A percentile compares a stretch with the other conserved stretches of the same genome.
Conservation (phyloP, 176 grass and related monocot species). For the Phoenix roebelenii region DNA sequence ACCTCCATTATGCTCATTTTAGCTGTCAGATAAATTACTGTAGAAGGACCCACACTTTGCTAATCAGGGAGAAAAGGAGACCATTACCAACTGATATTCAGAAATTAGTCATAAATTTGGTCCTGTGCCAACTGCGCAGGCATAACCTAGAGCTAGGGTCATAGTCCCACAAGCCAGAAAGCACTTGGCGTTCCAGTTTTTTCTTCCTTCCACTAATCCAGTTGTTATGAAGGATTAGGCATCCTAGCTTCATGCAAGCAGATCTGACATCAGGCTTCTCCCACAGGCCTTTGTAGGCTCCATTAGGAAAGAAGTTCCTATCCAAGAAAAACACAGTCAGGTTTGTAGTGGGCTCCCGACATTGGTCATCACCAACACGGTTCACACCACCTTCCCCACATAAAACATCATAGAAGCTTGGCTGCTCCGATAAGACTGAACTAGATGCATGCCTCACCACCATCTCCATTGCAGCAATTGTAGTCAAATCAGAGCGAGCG, state of each 20-base stretch:
- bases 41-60: no score
- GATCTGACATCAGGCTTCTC: conserved; percentile 29
- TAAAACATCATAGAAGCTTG: conserved; percentile 81
- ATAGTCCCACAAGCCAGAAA: conserved; percentile 66
- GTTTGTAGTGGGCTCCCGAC: conserved; percentile 48
- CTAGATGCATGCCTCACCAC: conserved; percentile 54
- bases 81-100: no score
- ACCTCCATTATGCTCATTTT: no score
- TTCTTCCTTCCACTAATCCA: conserved; percentile 67
- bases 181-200: conserved; percentile 54
- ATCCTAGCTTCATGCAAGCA: conserved; percentile 39
- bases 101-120: no score
- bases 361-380: conserved; percentile 33
- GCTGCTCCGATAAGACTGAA: conserved; percentile 70
- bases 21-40: no score
- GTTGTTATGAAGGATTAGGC: conserved; percentile 77
- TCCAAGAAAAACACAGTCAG: conserved; percentile 54
- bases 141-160: conserved; percentile 64
- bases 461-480: conserved; percentile 53
- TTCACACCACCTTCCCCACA: conserved; percentile 58
- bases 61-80: no score
- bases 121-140: conserved; percentile 36
- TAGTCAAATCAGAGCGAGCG: conserved; percentile 39
- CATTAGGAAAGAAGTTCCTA: conserved; percentile 59
- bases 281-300: conserved; percentile 70